Evolutionary conservation across 331 rosid species (phyloP).

Genomic region (Rosa hybrid): DNA sequence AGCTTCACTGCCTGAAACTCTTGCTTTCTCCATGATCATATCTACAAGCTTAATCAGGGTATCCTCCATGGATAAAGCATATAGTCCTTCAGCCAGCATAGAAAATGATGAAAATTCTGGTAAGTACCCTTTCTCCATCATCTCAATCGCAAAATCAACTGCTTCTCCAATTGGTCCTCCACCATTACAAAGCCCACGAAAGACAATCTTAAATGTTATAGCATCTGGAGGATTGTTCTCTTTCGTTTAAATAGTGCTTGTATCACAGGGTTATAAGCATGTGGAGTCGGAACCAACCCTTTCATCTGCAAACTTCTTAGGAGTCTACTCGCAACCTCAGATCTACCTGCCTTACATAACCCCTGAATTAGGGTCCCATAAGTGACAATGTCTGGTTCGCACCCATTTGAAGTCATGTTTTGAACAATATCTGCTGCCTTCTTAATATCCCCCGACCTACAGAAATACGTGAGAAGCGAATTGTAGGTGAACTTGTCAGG

Average conservation of each 20-base stretch:
- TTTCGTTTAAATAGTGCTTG: conserved; percentile 69
- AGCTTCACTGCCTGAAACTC: conserved; percentile 52
- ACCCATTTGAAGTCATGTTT: conserved; percentile 74
- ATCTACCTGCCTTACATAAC: conserved; percentile 82
- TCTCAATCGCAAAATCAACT: conserved; percentile 73
- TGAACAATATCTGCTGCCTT: conserved; percentile 87
- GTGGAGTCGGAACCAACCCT: conserved; percentile 75
- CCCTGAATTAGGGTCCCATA: conserved; percentile 79
- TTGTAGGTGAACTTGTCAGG: conserved; percentile 90
- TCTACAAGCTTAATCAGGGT: conserved; percentile 65
- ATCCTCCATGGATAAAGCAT: conserved; percentile 75
- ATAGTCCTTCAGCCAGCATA: conserved; percentile 85
- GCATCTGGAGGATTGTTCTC: conserved; percentile 82
- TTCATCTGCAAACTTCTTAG: conserved; percentile 88
- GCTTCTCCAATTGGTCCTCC: conserved; percentile 90
- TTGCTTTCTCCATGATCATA: conserved; percentile 70
- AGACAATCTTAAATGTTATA: conserved; percentile 65
- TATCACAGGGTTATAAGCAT: conserved; percentile 76
- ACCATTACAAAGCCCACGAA: conserved; percentile 86
- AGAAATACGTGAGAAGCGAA: conserved; percentile 72
- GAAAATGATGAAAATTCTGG: conserved; percentile 70
- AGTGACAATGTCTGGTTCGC: conserved; percentile 82
- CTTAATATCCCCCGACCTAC: conserved; percentile 73
- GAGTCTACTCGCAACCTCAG: conserved; percentile 74
- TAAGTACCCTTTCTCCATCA: conserved; percentile 64